Percentiles rank a stretch among this genome's conserved stretches.
Evolutionary conservation across 2,329 filamentous ascomycete species (phyloP).

Genomic region (Talaromyces sp.): DNA sequence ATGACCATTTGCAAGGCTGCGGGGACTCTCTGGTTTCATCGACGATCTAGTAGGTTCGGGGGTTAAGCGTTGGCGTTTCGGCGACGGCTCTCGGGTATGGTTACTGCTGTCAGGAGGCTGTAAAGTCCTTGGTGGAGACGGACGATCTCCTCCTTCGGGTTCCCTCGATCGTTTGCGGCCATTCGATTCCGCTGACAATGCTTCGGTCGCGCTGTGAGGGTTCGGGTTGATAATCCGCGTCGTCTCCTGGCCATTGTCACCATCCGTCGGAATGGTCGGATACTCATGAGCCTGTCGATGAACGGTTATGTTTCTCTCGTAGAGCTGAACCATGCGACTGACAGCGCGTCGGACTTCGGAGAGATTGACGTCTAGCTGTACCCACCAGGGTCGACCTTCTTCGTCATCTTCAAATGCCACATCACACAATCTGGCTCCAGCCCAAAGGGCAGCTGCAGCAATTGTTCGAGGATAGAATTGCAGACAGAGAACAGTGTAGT

Average conservation of each 20-base stretch:
- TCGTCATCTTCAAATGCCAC: slow-evolving; percentile 70
- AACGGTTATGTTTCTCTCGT: slow-evolving; percentile 39
- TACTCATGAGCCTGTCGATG: slow-evolving; percentile 43
- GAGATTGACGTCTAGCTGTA: slow-evolving; percentile 65
- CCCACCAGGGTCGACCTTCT: slow-evolving; percentile 81
- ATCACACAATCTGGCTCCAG: slow-evolving; percentile 69
- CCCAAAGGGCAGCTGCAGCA: slow-evolving; percentile 80
- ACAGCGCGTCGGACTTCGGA: slow-evolving; percentile 67
- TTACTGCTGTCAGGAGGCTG: slow-evolving; percentile 15
- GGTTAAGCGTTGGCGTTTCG: slow-evolving; percentile 34
- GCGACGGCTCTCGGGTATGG: slow-evolving; percentile 24
- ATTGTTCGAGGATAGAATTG: slow-evolving; percentile 74
- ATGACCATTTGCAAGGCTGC: slow-evolving; percentile 1
- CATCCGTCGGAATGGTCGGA: slow-evolving; percentile 30
- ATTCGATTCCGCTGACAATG: slow-evolving; percentile 19
- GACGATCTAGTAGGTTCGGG: slow-evolving; percentile 16
- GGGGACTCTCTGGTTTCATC: not conserved
- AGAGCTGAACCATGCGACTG: slow-evolving; percentile 62
- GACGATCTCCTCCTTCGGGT: slow-evolving; percentile 20
- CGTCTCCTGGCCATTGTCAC: slow-evolving; percentile 33
- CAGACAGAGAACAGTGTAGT: slow-evolving; percentile 76
- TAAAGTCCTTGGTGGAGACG: not conserved
- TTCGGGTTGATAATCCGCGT: slow-evolving; percentile 33
- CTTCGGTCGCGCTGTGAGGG: slow-evolving; percentile 24
- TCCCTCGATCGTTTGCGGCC: slow-evolving; percentile 40